Evolutionary conservation across 345 rosid species (phyloP).

Genomic region (Ricinus communis): DNA sequence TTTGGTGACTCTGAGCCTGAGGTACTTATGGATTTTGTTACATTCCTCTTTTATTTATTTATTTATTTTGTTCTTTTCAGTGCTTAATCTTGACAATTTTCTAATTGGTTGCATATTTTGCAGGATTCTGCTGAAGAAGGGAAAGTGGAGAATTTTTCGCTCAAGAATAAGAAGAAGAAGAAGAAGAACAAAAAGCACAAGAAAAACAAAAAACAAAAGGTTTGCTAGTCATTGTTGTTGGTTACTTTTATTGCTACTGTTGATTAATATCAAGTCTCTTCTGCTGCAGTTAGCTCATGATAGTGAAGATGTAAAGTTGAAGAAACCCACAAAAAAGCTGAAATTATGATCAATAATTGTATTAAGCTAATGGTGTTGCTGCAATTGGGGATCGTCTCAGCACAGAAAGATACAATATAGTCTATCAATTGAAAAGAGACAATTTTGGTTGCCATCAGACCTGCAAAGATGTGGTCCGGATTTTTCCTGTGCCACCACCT

Average conservation of each 20-base stretch:
- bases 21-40: too few relatives aligned
- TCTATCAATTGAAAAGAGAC: not conserved
- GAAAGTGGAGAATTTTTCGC: not conserved
- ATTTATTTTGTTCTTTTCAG: not conserved
- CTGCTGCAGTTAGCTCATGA: conserved; percentile 14
- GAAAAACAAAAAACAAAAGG: conserved; percentile 17
- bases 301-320: conserved; percentile 8
- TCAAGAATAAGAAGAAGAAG: conserved; percentile 17
- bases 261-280: conserved; percentile 6
- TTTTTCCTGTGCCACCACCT: too few relatives aligned
- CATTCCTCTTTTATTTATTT: too few relatives aligned
- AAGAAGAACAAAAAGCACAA: conserved; percentile 12
- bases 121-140: conserved; percentile 18
- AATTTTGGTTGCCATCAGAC: not conserved
- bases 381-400: not conserved
- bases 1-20: conserved; percentile 50
- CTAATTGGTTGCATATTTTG: not conserved
- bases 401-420: not conserved
- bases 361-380: not conserved
- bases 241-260: not conserved
- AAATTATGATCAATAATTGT: conserved; percentile 3
- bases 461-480: too few relatives aligned
- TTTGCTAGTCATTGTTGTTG: not conserved
- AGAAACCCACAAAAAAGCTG: conserved; percentile 15
- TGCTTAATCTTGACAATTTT: not conserved